Conservation (phyloP, 2,329 filamentous ascomycete species). For the Xylariaceae sp. region DNA sequence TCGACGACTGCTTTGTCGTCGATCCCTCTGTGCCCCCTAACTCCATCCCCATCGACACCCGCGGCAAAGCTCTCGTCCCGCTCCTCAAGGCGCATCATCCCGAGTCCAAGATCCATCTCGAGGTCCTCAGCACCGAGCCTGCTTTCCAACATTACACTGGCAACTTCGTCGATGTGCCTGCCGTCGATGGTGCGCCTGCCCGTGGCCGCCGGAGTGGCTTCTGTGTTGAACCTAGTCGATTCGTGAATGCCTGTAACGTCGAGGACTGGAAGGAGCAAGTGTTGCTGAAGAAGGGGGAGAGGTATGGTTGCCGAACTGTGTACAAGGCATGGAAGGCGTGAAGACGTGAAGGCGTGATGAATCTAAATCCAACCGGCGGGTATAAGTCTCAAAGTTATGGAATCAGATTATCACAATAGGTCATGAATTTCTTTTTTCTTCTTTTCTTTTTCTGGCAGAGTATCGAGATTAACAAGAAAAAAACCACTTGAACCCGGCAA, state of each 20-base stretch:
- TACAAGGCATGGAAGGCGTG: constrained; percentile 74
- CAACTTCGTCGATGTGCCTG: constrained; percentile 73
- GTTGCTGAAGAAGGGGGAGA: constrained; percentile 75
- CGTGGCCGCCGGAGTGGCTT: constrained; percentile 69
- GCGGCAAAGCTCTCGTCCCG: constrained; percentile 54
- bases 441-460: neutral
- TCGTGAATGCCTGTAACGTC: constrained; percentile 81
- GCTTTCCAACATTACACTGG: constrained; percentile 97
- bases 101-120: constrained; percentile 68
- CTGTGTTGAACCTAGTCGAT: constrained; percentile 88
- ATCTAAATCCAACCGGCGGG: constrained; percentile 23
- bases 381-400: neutral
- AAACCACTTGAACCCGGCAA: neutral
- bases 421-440: no score
- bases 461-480: neutral
- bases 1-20: constrained; percentile 88
- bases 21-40: constrained; percentile 50
- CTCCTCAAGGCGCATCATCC: constrained; percentile 71
- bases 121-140: constrained; percentile 86
- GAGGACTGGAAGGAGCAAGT: constrained; percentile 74
- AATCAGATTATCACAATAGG: neutral
- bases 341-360: constrained; percentile 23
- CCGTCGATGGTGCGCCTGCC: constrained; percentile 54
- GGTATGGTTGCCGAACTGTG: constrained; percentile 73
- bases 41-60: constrained; percentile 60